Conservation (phyloP, 2,329 filamentous ascomycete genomes). For the Diaporthe helianthi region DNA sequence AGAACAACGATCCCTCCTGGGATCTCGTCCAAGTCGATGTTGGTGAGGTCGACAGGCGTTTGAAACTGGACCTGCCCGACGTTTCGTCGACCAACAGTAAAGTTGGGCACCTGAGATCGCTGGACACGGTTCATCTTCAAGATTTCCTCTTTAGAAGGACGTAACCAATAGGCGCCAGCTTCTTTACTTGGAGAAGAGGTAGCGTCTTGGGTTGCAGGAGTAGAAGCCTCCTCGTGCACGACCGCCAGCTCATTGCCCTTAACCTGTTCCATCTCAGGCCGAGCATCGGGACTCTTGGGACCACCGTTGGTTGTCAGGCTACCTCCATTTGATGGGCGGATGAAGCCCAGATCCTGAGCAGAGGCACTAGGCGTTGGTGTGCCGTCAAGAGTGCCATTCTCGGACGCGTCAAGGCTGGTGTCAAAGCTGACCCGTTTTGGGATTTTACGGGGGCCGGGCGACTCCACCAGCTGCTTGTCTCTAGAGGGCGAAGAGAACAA, state of each 20-base stretch:
- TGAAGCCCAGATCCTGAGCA: constrained; percentile 65
- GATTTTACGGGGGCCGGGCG: constrained; percentile 58
- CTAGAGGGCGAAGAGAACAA: constrained; percentile 68
- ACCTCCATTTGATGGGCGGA: constrained; percentile 58
- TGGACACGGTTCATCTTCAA: constrained; percentile 81
- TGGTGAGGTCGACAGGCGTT: constrained; percentile 81
- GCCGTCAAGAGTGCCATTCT: constrained; percentile 45
- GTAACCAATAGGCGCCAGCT: constrained; percentile 87
- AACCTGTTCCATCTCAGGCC: constrained; percentile 71
- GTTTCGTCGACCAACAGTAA: constrained; percentile 82
- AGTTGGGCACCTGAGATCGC: constrained; percentile 74
- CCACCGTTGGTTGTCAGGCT: constrained; percentile 53
- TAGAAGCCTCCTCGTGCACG: constrained; percentile 74
- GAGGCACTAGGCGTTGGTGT: constrained; percentile 46
- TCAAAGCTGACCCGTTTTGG: constrained; percentile 95
- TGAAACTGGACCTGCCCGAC: constrained; percentile 85
- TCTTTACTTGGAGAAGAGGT: constrained; percentile 50
- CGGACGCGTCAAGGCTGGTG: constrained; percentile 60
- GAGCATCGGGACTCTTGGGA: constrained; percentile 34
- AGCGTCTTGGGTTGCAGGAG: constrained; percentile 40
- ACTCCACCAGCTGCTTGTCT: constrained; percentile 53
- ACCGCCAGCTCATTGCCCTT: constrained; percentile 79
- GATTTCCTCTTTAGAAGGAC: constrained; percentile 76
- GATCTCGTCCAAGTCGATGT: constrained; percentile 80
- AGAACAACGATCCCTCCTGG: constrained; percentile 79